These are phyloP conservation scores for Dactylellina parvicollis DNA, from an alignment of 2,329 filamentous ascomycete species.

Conservation along the genomic window DNA sequence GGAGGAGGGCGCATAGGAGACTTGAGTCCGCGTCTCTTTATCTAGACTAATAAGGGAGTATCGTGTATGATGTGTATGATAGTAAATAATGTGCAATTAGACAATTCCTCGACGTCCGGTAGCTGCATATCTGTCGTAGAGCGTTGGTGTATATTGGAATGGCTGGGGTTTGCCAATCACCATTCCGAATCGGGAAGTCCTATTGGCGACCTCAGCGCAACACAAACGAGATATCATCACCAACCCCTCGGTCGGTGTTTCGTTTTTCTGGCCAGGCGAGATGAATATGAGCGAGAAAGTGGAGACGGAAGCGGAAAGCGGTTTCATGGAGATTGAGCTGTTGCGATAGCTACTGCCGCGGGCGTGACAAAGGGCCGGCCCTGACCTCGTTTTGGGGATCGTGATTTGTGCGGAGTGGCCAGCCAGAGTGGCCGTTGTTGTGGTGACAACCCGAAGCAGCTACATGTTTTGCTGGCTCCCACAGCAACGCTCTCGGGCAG, in stretches of 20 bases:
- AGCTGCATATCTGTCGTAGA: no score
- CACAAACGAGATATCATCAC: neutral
- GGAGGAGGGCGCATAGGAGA: conserved; percentile 8
- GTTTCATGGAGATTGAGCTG: conserved; percentile 47
- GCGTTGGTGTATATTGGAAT: no score
- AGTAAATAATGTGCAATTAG: no score
- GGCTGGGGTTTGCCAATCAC: conserved; percentile 18
- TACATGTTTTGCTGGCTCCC: conserved; percentile 19
- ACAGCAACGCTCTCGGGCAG: conserved; percentile 18
- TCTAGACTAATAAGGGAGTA: no score
- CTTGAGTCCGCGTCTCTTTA: no score
- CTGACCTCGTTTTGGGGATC: conserved; percentile 3
- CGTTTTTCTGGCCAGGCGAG: neutral
- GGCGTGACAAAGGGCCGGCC: conserved; percentile 9
- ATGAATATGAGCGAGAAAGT: conserved; percentile 11
- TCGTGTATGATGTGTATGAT: conserved; percentile 11
- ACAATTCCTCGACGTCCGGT: no score
- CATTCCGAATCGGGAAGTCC: conserved; percentile 20
- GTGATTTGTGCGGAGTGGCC: neutral
- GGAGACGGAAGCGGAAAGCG: conserved; percentile 35
- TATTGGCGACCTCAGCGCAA: conserved; percentile 15
- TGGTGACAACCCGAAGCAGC: conserved; percentile 35
- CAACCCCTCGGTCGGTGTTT: neutral
- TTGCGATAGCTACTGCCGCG: conserved; percentile 49
- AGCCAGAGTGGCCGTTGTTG: conserved; percentile 13